These are phyloP conservation scores for Meyerozyma sp. DNA, from an alignment of 1,139 yeast species.

Conservation along the genomic window DNA sequence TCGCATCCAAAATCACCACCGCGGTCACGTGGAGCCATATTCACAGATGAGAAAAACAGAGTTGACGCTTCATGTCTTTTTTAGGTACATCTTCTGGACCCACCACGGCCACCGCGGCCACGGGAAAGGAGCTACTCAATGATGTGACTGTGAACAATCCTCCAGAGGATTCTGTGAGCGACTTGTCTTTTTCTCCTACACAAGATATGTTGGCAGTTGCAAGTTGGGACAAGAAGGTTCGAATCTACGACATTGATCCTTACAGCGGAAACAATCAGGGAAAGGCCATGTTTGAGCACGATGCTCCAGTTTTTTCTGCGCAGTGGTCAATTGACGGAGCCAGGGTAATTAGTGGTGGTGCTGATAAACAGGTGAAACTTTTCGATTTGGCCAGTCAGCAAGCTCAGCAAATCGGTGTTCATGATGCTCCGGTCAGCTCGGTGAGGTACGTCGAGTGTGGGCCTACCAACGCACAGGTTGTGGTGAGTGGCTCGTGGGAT, in stretches of 20 bases:
- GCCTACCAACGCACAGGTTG: conserved; percentile 72
- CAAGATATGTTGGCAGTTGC: conserved; percentile 78
- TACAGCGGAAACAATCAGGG: conserved; percentile 73
- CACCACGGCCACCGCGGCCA: conserved; percentile 9
- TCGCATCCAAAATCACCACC: not conserved
- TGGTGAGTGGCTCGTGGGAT: conserved; percentile 96
- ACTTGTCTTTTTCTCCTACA: conserved; percentile 85
- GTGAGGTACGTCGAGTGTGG: conserved; percentile 82
- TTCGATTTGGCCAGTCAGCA: conserved; percentile 84
- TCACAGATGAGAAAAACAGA: not conserved
- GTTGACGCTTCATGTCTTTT: conserved; percentile 6
- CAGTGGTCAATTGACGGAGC: conserved; percentile 87
- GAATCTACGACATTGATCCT: conserved; percentile 81
- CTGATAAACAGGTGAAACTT: conserved; percentile 82
- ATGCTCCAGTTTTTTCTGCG: conserved; percentile 78
- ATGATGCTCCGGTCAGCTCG: conserved; percentile 73
- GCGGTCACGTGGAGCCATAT: not conserved
- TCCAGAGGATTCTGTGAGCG: conserved; percentile 91
- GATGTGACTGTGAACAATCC: conserved; percentile 78
- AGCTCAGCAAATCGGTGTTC: conserved; percentile 78
- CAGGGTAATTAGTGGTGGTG: conserved; percentile 85
- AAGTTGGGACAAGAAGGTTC: conserved; percentile 93
- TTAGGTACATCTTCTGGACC: conserved; percentile 3
- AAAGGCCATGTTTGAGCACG: conserved; percentile 84
- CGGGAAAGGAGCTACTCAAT: conserved; percentile 39